A percentile compares a stretch with the other conserved stretches of the same genome.
Conservation (phyloP, 176 grass and related monocot species). For the Juncus inflexus region DNA sequence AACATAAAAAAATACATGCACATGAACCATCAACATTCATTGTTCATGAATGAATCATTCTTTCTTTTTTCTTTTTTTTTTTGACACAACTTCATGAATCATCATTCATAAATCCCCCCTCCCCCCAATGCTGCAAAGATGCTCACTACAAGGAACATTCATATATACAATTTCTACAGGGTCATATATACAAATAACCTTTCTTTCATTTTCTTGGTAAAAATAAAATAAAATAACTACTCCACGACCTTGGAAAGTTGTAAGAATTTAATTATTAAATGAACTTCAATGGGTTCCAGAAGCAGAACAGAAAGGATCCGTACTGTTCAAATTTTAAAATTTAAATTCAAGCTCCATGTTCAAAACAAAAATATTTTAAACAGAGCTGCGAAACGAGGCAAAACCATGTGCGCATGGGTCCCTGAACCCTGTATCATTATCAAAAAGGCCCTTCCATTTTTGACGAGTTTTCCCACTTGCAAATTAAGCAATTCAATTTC, state of each 20-base stretch:
- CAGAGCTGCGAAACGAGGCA: not conserved
- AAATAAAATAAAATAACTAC: no score
- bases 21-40: slow-evolving; percentile 22
- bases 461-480: not conserved
- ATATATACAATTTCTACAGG: no score
- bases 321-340: slow-evolving; percentile 22
- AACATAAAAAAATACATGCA: slow-evolving; percentile 1
- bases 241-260: not conserved
- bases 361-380: no score
- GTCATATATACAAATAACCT: no score
- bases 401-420: slow-evolving; percentile 29
- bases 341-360: not conserved
- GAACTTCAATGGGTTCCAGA: slow-evolving; percentile 5
- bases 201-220: no score
- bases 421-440: slow-evolving; percentile 3
- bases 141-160: no score
- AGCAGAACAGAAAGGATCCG: not conserved
- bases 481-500: no score
- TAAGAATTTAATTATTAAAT: slow-evolving; percentile 10
- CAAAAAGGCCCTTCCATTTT: not conserved
- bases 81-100: no score
- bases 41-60: slow-evolving; percentile 13
- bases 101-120: no score
- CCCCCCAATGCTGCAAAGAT: no score
- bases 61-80: not conserved